Percentiles rank a stretch among this genome's conserved stretches.
Evolutionary conservation across 768 basidiomycete genomes (phyloP).

Genomic region (Ramaria rubella): DNA sequence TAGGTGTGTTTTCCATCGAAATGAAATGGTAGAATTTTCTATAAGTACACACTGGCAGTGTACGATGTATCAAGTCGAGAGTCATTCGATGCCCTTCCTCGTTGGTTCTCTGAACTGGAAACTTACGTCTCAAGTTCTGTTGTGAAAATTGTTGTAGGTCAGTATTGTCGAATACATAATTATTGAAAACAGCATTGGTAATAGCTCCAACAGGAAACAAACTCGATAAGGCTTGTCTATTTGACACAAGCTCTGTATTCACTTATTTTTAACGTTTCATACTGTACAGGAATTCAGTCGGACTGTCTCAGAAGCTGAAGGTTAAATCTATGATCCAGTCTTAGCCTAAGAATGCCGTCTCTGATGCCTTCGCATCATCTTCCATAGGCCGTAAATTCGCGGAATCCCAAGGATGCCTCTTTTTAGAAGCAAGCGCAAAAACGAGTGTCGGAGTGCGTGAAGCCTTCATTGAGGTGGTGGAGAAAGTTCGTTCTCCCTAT

Average conservation of each 20-base stretch:
- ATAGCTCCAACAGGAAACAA: slow-evolving; percentile 43
- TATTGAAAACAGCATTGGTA: too few species aligned
- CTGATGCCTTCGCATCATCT: background rate
- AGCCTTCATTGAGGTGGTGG: slow-evolving; percentile 70
- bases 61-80: slow-evolving; percentile 93
- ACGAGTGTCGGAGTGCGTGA: slow-evolving; percentile 78
- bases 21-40: background rate
- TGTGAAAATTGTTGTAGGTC: slow-evolving; percentile 91
- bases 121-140: slow-evolving; percentile 83
- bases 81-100: slow-evolving; percentile 89
- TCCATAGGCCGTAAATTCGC: slow-evolving; percentile 54
- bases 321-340: slow-evolving; percentile 16
- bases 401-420: slow-evolving; percentile 70
- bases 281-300: slow-evolving; percentile 73
- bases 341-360: background rate
- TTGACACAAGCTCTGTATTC: background rate
- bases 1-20: slow-evolving; percentile 40
- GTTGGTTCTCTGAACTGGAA: slow-evolving; percentile 90
- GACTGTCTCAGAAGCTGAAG: slow-evolving; percentile 77
- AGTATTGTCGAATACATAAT: too few species aligned
- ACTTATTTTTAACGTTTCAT: background rate
- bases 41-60: slow-evolving; percentile 42
- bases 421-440: slow-evolving; percentile 92
- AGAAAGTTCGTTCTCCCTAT: slow-evolving; percentile 43
- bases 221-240: slow-evolving; percentile 66